Evolutionary conservation across 129 eudicot genomes (phyloP).

Genomic region (Artemisia tridentata): DNA sequence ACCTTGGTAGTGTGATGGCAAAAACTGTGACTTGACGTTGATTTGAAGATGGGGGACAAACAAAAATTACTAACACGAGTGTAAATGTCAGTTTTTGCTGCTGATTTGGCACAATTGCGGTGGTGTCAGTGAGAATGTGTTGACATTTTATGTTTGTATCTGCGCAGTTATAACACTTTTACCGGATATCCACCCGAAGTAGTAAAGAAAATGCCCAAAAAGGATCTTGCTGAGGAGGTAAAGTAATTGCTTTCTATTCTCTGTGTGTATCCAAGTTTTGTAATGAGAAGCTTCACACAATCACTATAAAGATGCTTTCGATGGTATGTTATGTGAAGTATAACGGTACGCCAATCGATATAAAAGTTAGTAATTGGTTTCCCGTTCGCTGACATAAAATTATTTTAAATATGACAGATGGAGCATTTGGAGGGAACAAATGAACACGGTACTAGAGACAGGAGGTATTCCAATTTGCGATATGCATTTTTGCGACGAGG

Average conservation of each 20-base stretch:
- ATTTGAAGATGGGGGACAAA: neutral
- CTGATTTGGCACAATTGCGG: constrained; percentile 3
- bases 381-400: too few relatives aligned
- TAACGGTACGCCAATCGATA: too few relatives aligned
- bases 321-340: too few relatives aligned
- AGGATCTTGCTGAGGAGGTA: constrained; percentile 68
- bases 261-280: neutral
- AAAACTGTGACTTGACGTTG: neutral
- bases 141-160: constrained; percentile 7
- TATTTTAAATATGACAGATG: too few relatives aligned
- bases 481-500: too few relatives aligned
- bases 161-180: constrained; percentile 66
- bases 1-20: neutral
- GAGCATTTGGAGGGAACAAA: too few relatives aligned
- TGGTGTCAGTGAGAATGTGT: neutral
- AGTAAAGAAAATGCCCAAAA: constrained; percentile 73
- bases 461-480: too few relatives aligned
- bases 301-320: too few relatives aligned
- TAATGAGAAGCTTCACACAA: neutral
- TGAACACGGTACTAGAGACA: too few relatives aligned
- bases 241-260: neutral
- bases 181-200: constrained; percentile 58
- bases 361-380: too few relatives aligned
- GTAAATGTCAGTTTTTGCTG: constrained; percentile 2
- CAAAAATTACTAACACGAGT: neutral